These are phyloP conservation scores for Chimonanthus salicifolius DNA, from an alignment of 164 flowering plant genomes.

Conservation along the genomic window DNA sequence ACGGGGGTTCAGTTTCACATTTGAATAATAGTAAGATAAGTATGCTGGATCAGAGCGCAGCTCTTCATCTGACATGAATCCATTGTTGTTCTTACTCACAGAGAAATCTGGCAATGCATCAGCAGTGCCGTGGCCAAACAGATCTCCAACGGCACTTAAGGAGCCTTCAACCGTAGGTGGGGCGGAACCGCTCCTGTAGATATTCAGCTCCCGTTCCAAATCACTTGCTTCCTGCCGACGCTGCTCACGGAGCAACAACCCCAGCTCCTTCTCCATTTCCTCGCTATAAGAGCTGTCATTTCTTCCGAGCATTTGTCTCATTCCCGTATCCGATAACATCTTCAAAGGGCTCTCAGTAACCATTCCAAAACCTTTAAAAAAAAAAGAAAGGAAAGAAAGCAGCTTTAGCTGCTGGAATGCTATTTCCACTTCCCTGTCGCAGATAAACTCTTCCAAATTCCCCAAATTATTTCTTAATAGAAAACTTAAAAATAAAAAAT, in stretches of 20 bases:
- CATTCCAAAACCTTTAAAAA: background rate
- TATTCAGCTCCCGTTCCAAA: conserved; percentile 51
- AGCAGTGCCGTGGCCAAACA: conserved; percentile 26
- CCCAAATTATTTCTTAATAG: background rate
- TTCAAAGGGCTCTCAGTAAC: conserved; percentile 17
- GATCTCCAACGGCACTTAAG: conserved; percentile 49
- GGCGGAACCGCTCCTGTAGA: conserved; percentile 74
- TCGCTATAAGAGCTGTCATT: conserved; percentile 36
- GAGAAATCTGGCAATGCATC: conserved; percentile 11
- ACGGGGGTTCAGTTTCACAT: conserved; percentile 70
- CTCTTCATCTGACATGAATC: conserved; percentile 47
- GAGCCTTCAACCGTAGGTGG: conserved; percentile 91
- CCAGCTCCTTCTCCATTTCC: conserved; percentile 40
- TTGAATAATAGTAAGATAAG: conserved; percentile 53
- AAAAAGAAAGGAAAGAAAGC: background rate
- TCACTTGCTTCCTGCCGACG: conserved; percentile 34
- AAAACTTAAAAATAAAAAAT: background rate
- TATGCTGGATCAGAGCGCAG: conserved; percentile 71
- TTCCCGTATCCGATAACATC: conserved; percentile 53
- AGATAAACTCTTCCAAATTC: background rate
- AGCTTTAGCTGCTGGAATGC: background rate
- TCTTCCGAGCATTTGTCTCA: conserved; percentile 38
- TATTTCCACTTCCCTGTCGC: background rate
- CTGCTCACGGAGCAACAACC: conserved; percentile 40
- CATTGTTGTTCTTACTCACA: conserved; percentile 9